Evolutionary conservation across 2,329 filamentous ascomycete genomes (phyloP).

Genomic region (Lachnellula arida): DNA sequence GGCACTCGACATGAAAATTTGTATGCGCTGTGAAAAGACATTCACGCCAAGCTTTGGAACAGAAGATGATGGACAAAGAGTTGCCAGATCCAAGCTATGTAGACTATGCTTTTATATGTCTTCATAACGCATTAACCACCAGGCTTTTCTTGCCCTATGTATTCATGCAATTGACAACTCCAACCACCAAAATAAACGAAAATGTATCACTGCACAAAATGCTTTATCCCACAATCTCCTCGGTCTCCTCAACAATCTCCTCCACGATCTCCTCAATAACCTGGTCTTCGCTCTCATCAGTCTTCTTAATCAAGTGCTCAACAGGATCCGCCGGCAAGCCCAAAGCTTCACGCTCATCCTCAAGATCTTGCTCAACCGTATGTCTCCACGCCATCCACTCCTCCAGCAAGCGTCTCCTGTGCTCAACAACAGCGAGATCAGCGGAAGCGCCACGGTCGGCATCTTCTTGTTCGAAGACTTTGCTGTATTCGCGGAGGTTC

Average conservation of each 20-base stretch:
- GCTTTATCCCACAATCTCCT: constrained; percentile 57
- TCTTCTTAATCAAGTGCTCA: constrained; percentile 55
- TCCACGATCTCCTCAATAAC: constrained; percentile 84
- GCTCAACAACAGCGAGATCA: constrained; percentile 89
- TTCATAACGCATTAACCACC: too few species aligned
- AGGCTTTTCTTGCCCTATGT: neutral
- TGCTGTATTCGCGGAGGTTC: constrained; percentile 95
- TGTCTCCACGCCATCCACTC: constrained; percentile 89
- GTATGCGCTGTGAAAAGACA: too few species aligned
- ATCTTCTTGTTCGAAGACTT: constrained; percentile 92
- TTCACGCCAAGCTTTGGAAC: too few species aligned
- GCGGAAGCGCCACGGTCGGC: constrained; percentile 88
- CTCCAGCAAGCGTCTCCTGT: constrained; percentile 71
- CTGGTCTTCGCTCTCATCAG: constrained; percentile 62
- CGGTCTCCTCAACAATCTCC: constrained; percentile 77
- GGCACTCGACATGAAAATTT: too few species aligned
- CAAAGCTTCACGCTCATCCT: constrained; percentile 63
- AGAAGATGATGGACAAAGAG: too few species aligned
- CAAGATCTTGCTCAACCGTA: constrained; percentile 64
- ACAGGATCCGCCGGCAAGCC: constrained; percentile 63
- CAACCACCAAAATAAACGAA: neutral
- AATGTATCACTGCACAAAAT: neutral
- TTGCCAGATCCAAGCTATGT: too few species aligned
- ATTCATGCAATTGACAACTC: neutral
- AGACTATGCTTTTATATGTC: too few species aligned